phyloP scores from a whole-genome alignment of 1,284 basidiomycete species.

The Gymnopus androsaceus region DNA sequence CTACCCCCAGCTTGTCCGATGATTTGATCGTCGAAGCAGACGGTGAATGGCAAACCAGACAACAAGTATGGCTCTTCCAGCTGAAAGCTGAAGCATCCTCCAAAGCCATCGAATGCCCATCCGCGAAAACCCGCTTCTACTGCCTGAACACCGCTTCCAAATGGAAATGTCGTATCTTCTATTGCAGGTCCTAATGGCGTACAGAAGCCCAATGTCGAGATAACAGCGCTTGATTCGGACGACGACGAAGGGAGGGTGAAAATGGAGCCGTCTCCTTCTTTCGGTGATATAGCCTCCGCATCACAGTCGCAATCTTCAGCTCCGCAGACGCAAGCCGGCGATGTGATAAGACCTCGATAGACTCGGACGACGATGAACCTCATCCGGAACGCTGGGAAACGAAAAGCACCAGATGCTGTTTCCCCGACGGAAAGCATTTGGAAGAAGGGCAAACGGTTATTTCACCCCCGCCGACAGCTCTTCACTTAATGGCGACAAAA shows the following conservation, averaged over 20 bases:
- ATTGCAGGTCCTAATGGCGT: conserved; percentile 24
- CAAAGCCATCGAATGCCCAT: conserved; percentile 29
- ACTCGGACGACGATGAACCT: conserved; percentile 68
- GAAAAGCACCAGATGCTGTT: conserved; percentile 55
- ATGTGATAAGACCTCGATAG: conserved; percentile 82
- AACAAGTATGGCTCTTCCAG: conserved; percentile 75
- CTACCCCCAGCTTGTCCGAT: conserved; percentile 67
- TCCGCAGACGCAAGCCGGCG: conserved; percentile 24
- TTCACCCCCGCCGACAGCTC: background rate
- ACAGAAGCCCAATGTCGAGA: conserved; percentile 42
- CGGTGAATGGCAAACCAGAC: conserved; percentile 95
- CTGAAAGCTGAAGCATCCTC: conserved; percentile 65
- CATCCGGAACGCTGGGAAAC: conserved; percentile 46
- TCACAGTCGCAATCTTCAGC: conserved; percentile 29
- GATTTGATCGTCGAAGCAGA: conserved; percentile 93
- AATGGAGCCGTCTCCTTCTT: conserved; percentile 66
- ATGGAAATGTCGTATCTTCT: conserved; percentile 11
- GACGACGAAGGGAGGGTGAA: conserved; percentile 75
- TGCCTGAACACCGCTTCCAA: conserved; percentile 25
- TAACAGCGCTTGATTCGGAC: conserved; percentile 68
- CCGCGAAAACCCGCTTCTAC: conserved; percentile 31
- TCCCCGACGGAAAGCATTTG: conserved; percentile 66
- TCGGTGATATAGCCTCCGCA: conserved; percentile 44
- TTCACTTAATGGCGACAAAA: background rate
- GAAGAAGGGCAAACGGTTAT: conserved; percentile 67